These are phyloP conservation scores for Pseudisothecium myosuroides DNA, from an alignment of 225 moss, liverwort and hornwort species.

Conservation along the genomic window DNA sequence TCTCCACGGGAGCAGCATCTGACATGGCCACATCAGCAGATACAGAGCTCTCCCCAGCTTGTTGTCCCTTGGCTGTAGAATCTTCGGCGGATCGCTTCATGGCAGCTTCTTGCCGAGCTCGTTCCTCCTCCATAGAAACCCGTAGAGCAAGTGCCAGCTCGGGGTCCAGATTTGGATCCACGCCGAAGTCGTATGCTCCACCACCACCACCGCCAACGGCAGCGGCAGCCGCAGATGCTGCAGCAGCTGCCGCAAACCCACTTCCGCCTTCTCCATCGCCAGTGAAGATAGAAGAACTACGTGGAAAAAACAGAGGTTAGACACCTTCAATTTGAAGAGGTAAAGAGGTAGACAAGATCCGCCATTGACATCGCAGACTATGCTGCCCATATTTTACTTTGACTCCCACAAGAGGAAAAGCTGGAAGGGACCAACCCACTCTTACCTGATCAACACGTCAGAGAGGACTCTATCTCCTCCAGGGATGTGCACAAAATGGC, in stretches of 20 bases:
- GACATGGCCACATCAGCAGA: slow-evolving; percentile 76
- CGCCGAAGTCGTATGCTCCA: slow-evolving; percentile 93
- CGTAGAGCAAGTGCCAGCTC: slow-evolving; percentile 93
- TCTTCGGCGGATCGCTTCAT: slow-evolving; percentile 89
- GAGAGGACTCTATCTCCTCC: slow-evolving; percentile 73
- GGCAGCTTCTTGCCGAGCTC: slow-evolving; percentile 96
- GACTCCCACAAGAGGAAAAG: not conserved
- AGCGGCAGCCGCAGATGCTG: slow-evolving; percentile 91
- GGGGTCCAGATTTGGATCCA: slow-evolving; percentile 94
- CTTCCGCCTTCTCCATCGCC: slow-evolving; percentile 98
- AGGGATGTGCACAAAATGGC: slow-evolving; percentile 84
- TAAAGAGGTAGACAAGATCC: not conserved
- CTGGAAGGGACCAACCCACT: not conserved
- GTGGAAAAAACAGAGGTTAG: not conserved
- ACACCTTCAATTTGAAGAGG: not conserved
- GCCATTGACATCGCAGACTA: not conserved
- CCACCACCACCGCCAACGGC: slow-evolving; percentile 85
- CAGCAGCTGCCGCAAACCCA: slow-evolving; percentile 97
- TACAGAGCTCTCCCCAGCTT: slow-evolving; percentile 58
- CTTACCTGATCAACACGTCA: slow-evolving; percentile 86
- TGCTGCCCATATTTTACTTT: not conserved
- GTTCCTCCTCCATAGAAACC: slow-evolving; percentile 98
- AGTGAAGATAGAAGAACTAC: slow-evolving; percentile 86
- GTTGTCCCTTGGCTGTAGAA: slow-evolving; percentile 40
- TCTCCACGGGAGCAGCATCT: slow-evolving; percentile 51